Evolutionary conservation across 139 green algal genomes (phyloP).

Genomic region (Ulvella scutata): DNA sequence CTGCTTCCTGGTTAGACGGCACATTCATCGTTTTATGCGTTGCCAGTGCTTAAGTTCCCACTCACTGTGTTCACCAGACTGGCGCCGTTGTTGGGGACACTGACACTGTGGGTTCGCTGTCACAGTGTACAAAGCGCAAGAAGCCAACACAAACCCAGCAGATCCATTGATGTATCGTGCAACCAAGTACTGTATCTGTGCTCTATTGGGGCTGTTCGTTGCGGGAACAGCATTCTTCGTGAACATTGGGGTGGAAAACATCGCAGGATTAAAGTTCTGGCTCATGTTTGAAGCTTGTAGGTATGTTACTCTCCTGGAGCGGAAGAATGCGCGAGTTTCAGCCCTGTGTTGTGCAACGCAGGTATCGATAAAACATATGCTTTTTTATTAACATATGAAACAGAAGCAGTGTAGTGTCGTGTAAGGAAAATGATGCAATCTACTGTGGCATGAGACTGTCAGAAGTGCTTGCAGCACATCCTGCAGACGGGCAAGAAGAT

Average conservation of each 20-base stretch:
- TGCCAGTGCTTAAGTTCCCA: too few species aligned
- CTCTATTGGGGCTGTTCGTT: conserved; percentile 21
- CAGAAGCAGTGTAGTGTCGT: not conserved
- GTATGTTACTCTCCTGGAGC: conserved; percentile 14
- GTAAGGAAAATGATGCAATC: too few species aligned
- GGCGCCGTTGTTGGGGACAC: too few species aligned
- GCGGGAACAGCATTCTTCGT: conserved; percentile 44
- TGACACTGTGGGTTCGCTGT: too few species aligned
- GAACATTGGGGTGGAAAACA: conserved; percentile 68
- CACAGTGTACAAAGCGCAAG: conserved; percentile 8
- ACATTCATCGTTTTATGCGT: too few species aligned
- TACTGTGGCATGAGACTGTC: too few species aligned
- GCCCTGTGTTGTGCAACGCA: not conserved
- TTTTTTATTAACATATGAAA: not conserved
- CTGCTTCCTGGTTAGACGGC: too few species aligned
- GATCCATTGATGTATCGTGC: not conserved
- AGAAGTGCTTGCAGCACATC: too few species aligned
- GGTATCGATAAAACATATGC: not conserved
- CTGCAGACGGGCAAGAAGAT: too few species aligned
- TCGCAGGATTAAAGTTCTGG: conserved; percentile 61
- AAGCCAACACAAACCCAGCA: not conserved
- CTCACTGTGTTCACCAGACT: too few species aligned
- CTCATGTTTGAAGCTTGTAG: conserved; percentile 35
- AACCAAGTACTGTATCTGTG: conserved; percentile 4
- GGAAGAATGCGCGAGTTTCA: conserved; percentile 3